Base-by-base conservation (phyloP, 2,329 filamentous ascomycete species). In the Dothiorella sarmentorum region DNA sequence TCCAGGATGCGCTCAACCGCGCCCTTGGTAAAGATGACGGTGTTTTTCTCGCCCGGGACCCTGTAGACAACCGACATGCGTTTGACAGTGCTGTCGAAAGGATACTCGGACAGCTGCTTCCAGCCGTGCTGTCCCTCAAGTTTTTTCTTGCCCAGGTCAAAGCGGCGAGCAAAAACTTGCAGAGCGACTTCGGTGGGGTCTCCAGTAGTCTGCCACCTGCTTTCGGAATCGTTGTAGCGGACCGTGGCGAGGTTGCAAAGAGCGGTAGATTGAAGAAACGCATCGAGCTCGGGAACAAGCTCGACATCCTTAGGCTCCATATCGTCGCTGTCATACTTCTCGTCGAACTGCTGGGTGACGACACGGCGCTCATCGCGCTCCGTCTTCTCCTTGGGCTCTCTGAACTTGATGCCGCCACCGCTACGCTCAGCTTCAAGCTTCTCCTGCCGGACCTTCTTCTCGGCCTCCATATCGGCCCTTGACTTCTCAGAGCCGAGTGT, bases 241-340 rank as follows among this genome's bases (percentile, higher is more conserved):
- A 85, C 75, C 3, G 75, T 78, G 3, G 81, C 81, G 13, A 83
- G 71, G 63, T 83, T 83, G 45, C 78, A 79, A 37, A 75, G 65
- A 9, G 73, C 72, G 22, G 60, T 67, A 40, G 71, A 63, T 20
- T 72, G 69, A 22, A 72, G 64, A 51, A 67, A 73, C n/a, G 69
- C 66, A 4, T 69, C 61, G 9, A 73, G 66, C 29, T 67, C 53
- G 6, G 61, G 60, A 27, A 68, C 66, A 27, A 64, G 52, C 7
- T 68, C 62, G 10, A 68, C 56, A 17, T 68, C 62, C 9, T 72
- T 68, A 6, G 68, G 51, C 13, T 63, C 43, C 35, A 66, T 42
- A 33, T 58, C 56, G 20, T 58, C 43, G 4, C 37, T 27, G 9
- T 40, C 58, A 38, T 35, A 44, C 43, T 62, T 58, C 27, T 63